phyloP scores from a whole-genome alignment of 2,329 filamentous ascomycete genomes.

The Colletotrichum neosansevieriae region DNA sequence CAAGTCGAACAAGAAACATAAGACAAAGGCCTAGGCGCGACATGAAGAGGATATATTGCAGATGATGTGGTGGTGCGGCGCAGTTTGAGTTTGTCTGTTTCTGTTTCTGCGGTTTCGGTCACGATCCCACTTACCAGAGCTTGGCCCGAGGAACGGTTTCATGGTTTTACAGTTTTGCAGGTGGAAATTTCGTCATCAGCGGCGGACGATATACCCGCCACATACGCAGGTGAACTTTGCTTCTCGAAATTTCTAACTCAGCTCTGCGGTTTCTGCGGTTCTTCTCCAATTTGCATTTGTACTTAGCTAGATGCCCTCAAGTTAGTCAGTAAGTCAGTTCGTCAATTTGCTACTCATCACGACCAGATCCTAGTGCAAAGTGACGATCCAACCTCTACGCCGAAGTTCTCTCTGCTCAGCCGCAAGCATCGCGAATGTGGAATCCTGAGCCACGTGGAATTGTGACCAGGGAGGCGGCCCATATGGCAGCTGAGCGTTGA shows the following conservation, averaged over 20 bases:
- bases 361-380: not conserved
- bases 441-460: conserved; percentile 1
- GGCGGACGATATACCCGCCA: not conserved
- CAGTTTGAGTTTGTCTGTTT: not conserved
- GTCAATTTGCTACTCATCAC: not conserved
- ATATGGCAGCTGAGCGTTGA: conserved; percentile 8
- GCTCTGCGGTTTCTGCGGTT: not conserved
- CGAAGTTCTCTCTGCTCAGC: not conserved
- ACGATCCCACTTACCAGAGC: not conserved
- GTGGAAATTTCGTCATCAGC: not conserved
- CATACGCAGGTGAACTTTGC: conserved; percentile 4
- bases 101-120: conserved; percentile 4
- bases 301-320: conserved; percentile 13
- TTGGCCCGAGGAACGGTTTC: not conserved
- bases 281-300: conserved; percentile 3
- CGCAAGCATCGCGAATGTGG: not conserved
- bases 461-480: not conserved
- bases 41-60: not conserved
- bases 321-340: not conserved
- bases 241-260: not conserved
- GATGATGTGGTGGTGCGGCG: not conserved
- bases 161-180: not conserved
- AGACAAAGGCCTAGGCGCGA: conserved; percentile 5
- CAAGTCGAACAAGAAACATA: conserved; percentile 6
- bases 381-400: too few relatives aligned